Evolutionary conservation across 2,329 filamentous ascomycete species (phyloP).

Genomic region (Fusarium subglutinans): DNA sequence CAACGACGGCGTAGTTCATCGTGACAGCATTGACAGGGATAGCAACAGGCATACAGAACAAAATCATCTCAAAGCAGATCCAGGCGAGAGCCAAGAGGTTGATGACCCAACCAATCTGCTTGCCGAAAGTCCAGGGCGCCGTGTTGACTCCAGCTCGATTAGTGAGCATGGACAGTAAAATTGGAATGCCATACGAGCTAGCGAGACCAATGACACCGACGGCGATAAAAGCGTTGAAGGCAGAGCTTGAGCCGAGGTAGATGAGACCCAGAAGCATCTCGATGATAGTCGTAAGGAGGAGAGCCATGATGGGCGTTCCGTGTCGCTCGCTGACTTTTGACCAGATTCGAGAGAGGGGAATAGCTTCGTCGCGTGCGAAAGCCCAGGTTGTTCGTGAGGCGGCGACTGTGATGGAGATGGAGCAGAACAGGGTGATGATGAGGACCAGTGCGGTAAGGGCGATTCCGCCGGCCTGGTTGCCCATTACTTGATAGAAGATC

Average conservation of each 20-base stretch:
- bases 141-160: slow-evolving; percentile 69
- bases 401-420: slow-evolving; percentile 77
- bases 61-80: slow-evolving; percentile 75
- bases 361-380: slow-evolving; percentile 78
- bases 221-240: slow-evolving; percentile 82
- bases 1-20: slow-evolving; percentile 76
- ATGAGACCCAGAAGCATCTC: slow-evolving; percentile 79
- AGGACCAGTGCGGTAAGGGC: slow-evolving; percentile 78
- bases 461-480: slow-evolving; percentile 78
- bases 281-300: slow-evolving; percentile 73
- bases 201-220: slow-evolving; percentile 82
- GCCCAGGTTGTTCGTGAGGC: slow-evolving; percentile 79
- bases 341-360: slow-evolving; percentile 75
- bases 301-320: slow-evolving; percentile 75
- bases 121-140: slow-evolving; percentile 73
- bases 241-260: slow-evolving; percentile 79
- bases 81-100: slow-evolving; percentile 73
- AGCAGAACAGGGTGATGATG: slow-evolving; percentile 79
- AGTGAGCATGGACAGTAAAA: slow-evolving; percentile 74
- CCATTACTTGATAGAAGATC: slow-evolving; percentile 79
- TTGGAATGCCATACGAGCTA: slow-evolving; percentile 78
- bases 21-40: slow-evolving; percentile 63
- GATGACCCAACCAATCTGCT: slow-evolving; percentile 70
- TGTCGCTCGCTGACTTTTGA: slow-evolving; percentile 70
- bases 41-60: slow-evolving; percentile 79